Base-by-base conservation (phyloP, 495 filamentous ascomycete species). In the Neurospora sp. region DNA sequence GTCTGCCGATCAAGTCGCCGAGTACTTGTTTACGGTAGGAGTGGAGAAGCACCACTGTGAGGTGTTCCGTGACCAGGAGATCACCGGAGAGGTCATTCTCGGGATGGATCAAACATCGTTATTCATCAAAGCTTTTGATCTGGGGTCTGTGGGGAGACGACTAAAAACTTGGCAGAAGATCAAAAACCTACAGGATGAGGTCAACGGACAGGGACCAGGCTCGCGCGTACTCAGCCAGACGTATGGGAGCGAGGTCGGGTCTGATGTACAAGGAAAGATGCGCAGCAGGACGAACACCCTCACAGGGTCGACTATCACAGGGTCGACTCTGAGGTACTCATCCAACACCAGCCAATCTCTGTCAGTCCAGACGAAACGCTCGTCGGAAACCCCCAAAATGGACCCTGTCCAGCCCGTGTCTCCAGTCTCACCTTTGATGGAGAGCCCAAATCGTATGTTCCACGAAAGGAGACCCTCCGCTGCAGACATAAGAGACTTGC, bases 141-240 rank as follows among this genome's bases (percentile, higher is more conserved):
- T 99, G 76, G 96, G 96, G 12, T 92, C 95, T 11, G 93, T 98
- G 74, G 95, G 95, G 7, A 86, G 90, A 74, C 90, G 94, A 78
- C 85, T 96, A 79, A 96, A 93, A 78, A 96, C 92, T n/a, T 99
- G 95, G 95, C 92, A 96, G 79, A 95, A 93, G 79, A 92, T 98
- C 77, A 95, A 95, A 80, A 84, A 88, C 4, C 87, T 98, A 75
- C 95, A 98, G 81, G 91, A 97, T 78, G 92, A 97, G 78, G 90
- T 94, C 71, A 87, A 79, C 70, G 87, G 83, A 6, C 54, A 77
- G 40, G 78, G 74, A 0, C 49, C 77, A 38, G 76, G 79, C 39
- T 82, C 82, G 16, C 80, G 85, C 70, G 81, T 85, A 72, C 86
- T 82, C 23, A 87, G 85, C 2, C 82, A 83, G 70, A 87, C 83